Base-by-base conservation (phyloP, 2,329 filamentous ascomycete species). In the Alternaria infectoria region DNA sequence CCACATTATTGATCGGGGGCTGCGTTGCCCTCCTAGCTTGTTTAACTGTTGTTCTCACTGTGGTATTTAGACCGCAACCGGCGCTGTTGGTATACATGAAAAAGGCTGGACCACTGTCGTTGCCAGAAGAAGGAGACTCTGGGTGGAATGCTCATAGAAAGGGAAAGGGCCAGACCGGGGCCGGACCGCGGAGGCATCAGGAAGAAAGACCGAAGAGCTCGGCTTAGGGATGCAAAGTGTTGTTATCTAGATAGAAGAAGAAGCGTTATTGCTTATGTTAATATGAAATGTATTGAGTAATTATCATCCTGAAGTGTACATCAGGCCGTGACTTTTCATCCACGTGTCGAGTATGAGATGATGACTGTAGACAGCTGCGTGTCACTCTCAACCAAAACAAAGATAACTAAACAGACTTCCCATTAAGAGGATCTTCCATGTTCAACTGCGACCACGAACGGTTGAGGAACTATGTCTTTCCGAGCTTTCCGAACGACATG, bases 41-140 rank as follows among this genome's bases (percentile, higher is more conserved):
- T 62, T 69, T 69, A 67, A 69, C 46, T 61, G 40, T 23, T 23
- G 54, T 49, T 49, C 10, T n/a, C 36, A 40, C 8, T 47, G 15
- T n/a, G 28, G 46, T 6, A 11, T 32, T 11, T 25, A 19, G n/a
- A 26, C 32, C 54, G n/a, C 17, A 21, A 26, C n/a, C 51, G 54
- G 59, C 40, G 44, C 28, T 57, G 54, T 61, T 58, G 66, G 25
- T 26, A 64, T 47, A 57, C 30, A 60, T 59, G 59, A 44, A 56
- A 56, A 43, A 58, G 57, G 51, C 56, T 45, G 45, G 56, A 56
- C 45, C 36, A 58, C 49, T 36, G 26, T 59, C 25, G 43, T 50
- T 44, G 57, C 13, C 44, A 9, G 56, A 61, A 57, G 43, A 45
- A 1, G 17, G 19, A 23, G 43, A 30, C 47, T 36, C 10, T 11